Percentiles rank a stretch among this genome's conserved stretches.
These are phyloP conservation scores for Tricladium varicosporioides DNA, from an alignment of 2,329 filamentous ascomycete genomes.

Conservation along the genomic window DNA sequence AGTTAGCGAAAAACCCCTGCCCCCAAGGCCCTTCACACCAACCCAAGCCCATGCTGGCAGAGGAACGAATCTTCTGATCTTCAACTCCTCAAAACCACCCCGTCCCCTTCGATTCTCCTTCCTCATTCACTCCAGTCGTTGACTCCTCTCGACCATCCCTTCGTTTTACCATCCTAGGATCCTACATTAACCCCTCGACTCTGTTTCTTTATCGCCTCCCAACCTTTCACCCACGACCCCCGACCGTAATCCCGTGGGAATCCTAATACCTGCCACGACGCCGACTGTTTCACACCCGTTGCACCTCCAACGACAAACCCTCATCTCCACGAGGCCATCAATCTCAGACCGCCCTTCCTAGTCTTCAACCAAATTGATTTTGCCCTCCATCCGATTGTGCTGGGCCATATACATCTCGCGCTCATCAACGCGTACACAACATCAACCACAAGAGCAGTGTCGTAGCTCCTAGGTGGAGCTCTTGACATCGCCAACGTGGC, in stretches of 20 bases:
- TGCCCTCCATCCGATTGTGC: slow-evolving; percentile 12
- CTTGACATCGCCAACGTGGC: slow-evolving; percentile 43
- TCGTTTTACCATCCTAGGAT: neutral
- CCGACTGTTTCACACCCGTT: slow-evolving; percentile 23
- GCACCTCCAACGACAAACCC: slow-evolving; percentile 17
- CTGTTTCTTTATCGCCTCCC: neutral
- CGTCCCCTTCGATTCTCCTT: neutral
- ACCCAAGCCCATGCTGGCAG: neutral
- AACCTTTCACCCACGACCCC: neutral
- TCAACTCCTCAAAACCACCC: neutral
- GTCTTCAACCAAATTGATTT: slow-evolving; percentile 16
- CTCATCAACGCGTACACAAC: slow-evolving; percentile 6
- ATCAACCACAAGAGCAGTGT: slow-evolving; percentile 1
- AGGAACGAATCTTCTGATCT: neutral
- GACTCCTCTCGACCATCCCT: too few relatives aligned
- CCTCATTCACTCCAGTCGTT: neutral
- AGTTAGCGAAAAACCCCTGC: neutral
- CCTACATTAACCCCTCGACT: neutral
- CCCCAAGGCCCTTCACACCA: too few relatives aligned
- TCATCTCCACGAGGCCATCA: slow-evolving; percentile 9
- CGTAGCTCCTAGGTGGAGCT: slow-evolving; percentile 28
- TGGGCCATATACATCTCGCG: neutral
- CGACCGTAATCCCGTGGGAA: neutral
- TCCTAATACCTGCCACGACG: slow-evolving; percentile 7
- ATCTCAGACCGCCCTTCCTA: slow-evolving; percentile 14